Conservation (phyloP, 495 filamentous ascomycete genomes). For the Penicillium goetzii region DNA sequence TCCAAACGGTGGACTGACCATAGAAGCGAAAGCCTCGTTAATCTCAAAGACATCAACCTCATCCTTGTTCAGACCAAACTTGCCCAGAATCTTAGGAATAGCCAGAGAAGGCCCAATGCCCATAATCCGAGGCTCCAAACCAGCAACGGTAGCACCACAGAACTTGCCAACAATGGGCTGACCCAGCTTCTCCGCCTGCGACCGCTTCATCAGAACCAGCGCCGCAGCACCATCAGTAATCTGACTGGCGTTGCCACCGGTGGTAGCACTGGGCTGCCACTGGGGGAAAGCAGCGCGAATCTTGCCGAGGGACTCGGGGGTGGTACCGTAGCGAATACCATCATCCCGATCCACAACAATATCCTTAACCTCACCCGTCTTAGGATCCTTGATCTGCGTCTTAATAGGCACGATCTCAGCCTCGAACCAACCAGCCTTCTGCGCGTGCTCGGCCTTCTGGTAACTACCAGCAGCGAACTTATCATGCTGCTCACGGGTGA, state of each 20-base stretch:
- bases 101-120: slow-evolving; percentile 91
- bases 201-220: slow-evolving; percentile 90
- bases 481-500: slow-evolving; percentile 77
- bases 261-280: slow-evolving; percentile 81
- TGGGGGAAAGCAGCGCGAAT: slow-evolving; percentile 87
- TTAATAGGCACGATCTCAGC: slow-evolving; percentile 91
- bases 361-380: slow-evolving; percentile 75
- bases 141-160: slow-evolving; percentile 83
- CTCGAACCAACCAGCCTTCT: slow-evolving; percentile 88
- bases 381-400: slow-evolving; percentile 77
- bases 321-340: slow-evolving; percentile 88
- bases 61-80: slow-evolving; percentile 73
- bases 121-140: slow-evolving; percentile 91
- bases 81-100: slow-evolving; percentile 87
- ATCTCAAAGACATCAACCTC: slow-evolving; percentile 91
- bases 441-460: slow-evolving; percentile 81
- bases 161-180: slow-evolving; percentile 93
- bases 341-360: slow-evolving; percentile 85
- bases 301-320: slow-evolving; percentile 76
- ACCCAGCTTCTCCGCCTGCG: slow-evolving; percentile 76
- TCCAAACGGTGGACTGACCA: slow-evolving; percentile 56
- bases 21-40: slow-evolving; percentile 95
- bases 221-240: slow-evolving; percentile 94
- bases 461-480: slow-evolving; percentile 82
- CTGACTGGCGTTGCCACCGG: slow-evolving; percentile 90